These are phyloP conservation scores for Oehlia diaphana DNA, from an alignment of 192 early-diverging fungal species.

Conservation along the genomic window DNA sequence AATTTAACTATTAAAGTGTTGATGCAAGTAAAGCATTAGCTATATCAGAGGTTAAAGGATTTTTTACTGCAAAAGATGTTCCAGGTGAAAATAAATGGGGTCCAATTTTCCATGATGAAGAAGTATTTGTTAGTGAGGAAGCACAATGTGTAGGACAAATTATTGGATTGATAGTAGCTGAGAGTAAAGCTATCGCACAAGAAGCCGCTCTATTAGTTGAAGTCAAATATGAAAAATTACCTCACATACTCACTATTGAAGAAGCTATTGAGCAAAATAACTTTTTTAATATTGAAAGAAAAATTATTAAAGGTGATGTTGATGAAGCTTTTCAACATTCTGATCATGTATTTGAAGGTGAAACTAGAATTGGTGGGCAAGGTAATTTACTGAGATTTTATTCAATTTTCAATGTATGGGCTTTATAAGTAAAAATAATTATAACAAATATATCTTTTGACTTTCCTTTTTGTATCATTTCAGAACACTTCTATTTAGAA, in stretches of 20 bases:
- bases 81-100: slow-evolving; percentile 61
- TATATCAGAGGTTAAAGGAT: slow-evolving; percentile 63
- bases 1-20: slow-evolving; percentile 35
- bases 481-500: slow-evolving; percentile 92
- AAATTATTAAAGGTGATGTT: slow-evolving; percentile 65
- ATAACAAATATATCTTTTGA: background rate
- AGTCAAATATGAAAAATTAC: slow-evolving; percentile 71
- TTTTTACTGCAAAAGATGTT: slow-evolving; percentile 68
- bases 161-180: slow-evolving; percentile 80
- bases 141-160: slow-evolving; percentile 70
- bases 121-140: slow-evolving; percentile 70
- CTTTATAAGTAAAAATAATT: background rate
- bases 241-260: slow-evolving; percentile 74
- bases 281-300: slow-evolving; percentile 56
- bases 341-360: slow-evolving; percentile 56
- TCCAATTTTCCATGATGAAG: slow-evolving; percentile 71
- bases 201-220: slow-evolving; percentile 68
- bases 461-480: slow-evolving; percentile 18
- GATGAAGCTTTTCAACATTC: slow-evolving; percentile 51
- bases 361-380: slow-evolving; percentile 27
- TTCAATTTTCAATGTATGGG: background rate
- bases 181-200: slow-evolving; percentile 61
- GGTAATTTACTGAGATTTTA: background rate
- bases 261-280: slow-evolving; percentile 72
- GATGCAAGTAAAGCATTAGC: slow-evolving; percentile 62